phyloP scores from a whole-genome alignment of 768 basidiomycete genomes.

The Macrocybe gigantea region DNA sequence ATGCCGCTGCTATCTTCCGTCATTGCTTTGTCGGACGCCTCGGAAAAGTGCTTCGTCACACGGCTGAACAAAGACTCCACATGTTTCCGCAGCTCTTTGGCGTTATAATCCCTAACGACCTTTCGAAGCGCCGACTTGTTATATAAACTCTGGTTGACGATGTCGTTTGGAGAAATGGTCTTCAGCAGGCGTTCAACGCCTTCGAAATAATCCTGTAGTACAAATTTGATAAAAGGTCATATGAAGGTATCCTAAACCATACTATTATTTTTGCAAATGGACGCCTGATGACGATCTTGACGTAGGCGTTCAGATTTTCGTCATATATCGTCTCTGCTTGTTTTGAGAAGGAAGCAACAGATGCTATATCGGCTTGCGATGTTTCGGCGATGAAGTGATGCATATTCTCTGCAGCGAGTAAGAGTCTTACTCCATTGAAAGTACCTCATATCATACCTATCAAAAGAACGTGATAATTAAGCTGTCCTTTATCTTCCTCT shows the following conservation, averaged over 20 bases:
- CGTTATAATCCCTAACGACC: conserved; percentile 75
- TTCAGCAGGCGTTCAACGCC: conserved; percentile 84
- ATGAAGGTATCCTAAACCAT: conserved; percentile 18
- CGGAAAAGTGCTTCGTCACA: conserved; percentile 94
- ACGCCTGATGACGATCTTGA: conserved; percentile 79
- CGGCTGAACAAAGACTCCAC: conserved; percentile 84
- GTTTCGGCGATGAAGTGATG: conserved; percentile 87
- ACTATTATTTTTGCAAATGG: conserved; percentile 87
- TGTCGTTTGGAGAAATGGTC: conserved; percentile 71
- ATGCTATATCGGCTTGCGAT: conserved; percentile 58
- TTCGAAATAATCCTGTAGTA: conserved; percentile 84
- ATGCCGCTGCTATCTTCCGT: conserved; percentile 51
- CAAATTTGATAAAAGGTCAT: neutral
- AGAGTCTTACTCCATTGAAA: too few relatives aligned
- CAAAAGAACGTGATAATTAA: conserved; percentile 94
- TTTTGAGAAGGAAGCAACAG: conserved; percentile 57
- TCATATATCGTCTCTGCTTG: conserved; percentile 82
- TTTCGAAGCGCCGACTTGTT: conserved; percentile 77
- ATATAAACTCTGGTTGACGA: conserved; percentile 70
- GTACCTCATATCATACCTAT: conserved; percentile 56
- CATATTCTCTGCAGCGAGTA: conserved; percentile 76
- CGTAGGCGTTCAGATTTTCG: conserved; percentile 82
- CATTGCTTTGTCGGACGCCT: conserved; percentile 63
- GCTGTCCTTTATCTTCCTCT: conserved; percentile 91
- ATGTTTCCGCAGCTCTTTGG: conserved; percentile 87